Base-by-base conservation (phyloP, 257 asterid genomes). In the Prunella vulgaris region DNA sequence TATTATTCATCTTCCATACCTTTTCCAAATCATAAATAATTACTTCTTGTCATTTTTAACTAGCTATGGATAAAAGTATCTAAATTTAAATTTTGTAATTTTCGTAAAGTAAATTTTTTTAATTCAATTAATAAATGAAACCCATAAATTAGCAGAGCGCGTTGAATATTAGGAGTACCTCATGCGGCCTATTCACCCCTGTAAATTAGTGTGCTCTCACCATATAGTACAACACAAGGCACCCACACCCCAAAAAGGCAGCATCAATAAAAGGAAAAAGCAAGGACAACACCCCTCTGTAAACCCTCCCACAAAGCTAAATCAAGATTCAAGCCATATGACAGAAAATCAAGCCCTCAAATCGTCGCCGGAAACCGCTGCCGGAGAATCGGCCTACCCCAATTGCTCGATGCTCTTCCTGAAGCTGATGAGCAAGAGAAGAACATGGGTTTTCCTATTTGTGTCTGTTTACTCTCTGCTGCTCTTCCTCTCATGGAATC, bases 371-470 rank as follows among this genome's bases (percentile, higher is more conserved):
- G 68, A 35, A 5, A 13, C 42, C 66, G 8, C 66, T 66, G 54
- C 17, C 53, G 64, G 40, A 46, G 68, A 0, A 1, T 35, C 79
- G 13, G 9, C 64, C 3, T 1, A 57, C 2, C 18, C 22, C 61
- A 44, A 53, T 27, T 38, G 63, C 18, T 20, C 75, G 15, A 38
- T 27, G 72, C 38, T 86, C 12, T 78, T 92, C 57, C 40, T 84
- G 3, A 83, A 52, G 44, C 72, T 90, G 35, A 79, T 90, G 85
- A 84, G 93, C 86, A 88, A 85, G 79, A 73, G 98, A 33, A 75
- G 96, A 20, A 90, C 97, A 17, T 92, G 96, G 97, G 96, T 77
- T 10, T 85, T 72, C 74, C 82, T 92, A 4, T 86, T 90, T 52
- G 76, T 92, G 0, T 78, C 86, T 3, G 97, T 88, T 5, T 92